Conservation (phyloP, 177 flowering plant species). For the Vitis hybrid region DNA sequence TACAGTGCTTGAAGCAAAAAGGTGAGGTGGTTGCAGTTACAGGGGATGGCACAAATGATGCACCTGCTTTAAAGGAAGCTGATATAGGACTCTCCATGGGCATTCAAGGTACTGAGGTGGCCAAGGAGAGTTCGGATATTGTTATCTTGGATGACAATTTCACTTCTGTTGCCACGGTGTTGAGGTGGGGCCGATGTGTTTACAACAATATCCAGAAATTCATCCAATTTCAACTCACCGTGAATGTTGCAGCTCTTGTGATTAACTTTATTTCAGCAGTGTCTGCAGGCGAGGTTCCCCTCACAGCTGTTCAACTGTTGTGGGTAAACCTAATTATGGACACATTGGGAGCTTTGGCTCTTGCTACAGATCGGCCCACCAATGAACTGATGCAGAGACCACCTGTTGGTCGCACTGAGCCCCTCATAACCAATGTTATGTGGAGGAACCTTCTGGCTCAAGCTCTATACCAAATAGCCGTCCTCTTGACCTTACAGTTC, state of each 20-base stretch:
- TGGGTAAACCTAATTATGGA: conserved; percentile 88
- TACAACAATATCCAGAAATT: conserved; percentile 76
- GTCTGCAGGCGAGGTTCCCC: conserved; percentile 67
- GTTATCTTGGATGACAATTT: conserved; percentile 74
- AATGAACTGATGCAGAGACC: conserved; percentile 58
- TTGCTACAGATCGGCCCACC: conserved; percentile 79
- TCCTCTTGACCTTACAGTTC: conserved; percentile 65
- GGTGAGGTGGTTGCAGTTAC: conserved; percentile 66
- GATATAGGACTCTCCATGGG: conserved; percentile 81
- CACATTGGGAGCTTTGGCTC: conserved; percentile 77
- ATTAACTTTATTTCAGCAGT: conserved; percentile 65
- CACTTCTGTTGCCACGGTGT: conserved; percentile 55
- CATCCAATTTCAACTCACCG: conserved; percentile 70
- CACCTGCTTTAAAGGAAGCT: conserved; percentile 69
- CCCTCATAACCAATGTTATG: conserved; percentile 77
- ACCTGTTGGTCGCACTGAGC: conserved; percentile 65
- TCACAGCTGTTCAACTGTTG: conserved; percentile 61
- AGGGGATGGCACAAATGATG: conserved; percentile 76
- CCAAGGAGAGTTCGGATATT: conserved; percentile 80
- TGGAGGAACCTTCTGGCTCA: conserved; percentile 85
- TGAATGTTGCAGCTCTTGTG: conserved; percentile 63
- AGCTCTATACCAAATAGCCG: conserved; percentile 58
- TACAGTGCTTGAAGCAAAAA: conserved; percentile 51
- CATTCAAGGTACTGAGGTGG: conserved; percentile 75
- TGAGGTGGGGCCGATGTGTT: conserved; percentile 82